These are phyloP conservation scores for Eremothecium gossypii DNA, from an alignment of 1,139 yeast species.

Conservation along the genomic window DNA sequence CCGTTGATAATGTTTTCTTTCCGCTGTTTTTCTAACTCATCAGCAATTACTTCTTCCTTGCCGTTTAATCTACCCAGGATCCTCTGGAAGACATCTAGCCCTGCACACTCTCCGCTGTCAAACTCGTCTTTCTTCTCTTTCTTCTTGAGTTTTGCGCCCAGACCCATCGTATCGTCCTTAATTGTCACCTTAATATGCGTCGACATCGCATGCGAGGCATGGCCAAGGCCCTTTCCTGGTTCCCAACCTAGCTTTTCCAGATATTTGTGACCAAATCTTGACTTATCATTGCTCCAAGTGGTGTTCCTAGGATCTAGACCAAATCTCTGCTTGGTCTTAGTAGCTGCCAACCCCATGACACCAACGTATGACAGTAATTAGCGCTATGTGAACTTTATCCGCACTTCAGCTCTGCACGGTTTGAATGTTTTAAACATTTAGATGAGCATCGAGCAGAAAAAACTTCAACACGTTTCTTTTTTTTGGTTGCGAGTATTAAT, in stretches of 20 bases:
- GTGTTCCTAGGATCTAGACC: constrained; percentile 93
- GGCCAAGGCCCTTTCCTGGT: constrained; percentile 84
- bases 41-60: constrained; percentile 47
- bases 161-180: constrained; percentile 75
- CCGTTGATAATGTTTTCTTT: constrained; percentile 63
- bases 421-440: too few relatives aligned
- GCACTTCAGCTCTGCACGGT: too few relatives aligned
- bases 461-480: too few relatives aligned
- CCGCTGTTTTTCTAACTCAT: constrained; percentile 57
- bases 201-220: constrained; percentile 53
- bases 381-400: too few relatives aligned
- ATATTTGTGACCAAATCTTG: constrained; percentile 82
- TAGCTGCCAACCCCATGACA: constrained; percentile 81
- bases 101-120: constrained; percentile 78
- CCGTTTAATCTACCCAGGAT: constrained; percentile 82
- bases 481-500: too few relatives aligned
- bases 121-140: constrained; percentile 49
- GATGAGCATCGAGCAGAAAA: too few relatives aligned
- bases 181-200: constrained; percentile 74
- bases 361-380: too few relatives aligned
- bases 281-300: constrained; percentile 83
- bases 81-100: constrained; percentile 87
- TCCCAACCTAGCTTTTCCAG: constrained; percentile 80
- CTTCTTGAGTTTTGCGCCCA: constrained; percentile 69
- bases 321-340: constrained; percentile 71